Evolutionary conservation across 176 grass and related monocot species (phyloP).

Genomic region (Musa schizocarpa): DNA sequence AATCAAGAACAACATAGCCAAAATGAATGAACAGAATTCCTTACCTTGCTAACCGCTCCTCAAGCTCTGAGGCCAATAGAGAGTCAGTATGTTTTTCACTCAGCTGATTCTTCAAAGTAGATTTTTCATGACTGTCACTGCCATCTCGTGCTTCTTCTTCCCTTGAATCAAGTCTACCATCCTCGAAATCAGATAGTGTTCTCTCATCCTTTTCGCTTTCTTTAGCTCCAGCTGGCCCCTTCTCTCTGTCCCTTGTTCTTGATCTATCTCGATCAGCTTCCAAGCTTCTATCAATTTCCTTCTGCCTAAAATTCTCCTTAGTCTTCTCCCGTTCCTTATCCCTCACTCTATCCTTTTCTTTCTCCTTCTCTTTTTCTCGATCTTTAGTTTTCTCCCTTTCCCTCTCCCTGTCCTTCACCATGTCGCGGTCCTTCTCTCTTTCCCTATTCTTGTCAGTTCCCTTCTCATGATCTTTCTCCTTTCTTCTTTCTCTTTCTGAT

Average conservation of each 20-base stretch:
- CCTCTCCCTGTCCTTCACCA: background rate
- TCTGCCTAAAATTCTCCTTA: slow-evolving; percentile 8
- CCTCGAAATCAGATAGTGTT: slow-evolving; percentile 13
- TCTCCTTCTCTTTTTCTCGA: slow-evolving; percentile 14
- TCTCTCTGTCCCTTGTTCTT: slow-evolving; percentile 39
- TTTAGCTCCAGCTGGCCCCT: slow-evolving; percentile 8
- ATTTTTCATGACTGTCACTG: background rate
- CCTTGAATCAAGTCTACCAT: background rate
- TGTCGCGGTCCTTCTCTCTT: background rate
- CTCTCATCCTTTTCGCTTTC: slow-evolving; percentile 29
- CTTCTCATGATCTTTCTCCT: slow-evolving; percentile 17
- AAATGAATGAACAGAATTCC: background rate
- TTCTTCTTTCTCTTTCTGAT: slow-evolving; percentile 10
- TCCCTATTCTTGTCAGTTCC: slow-evolving; percentile 7
- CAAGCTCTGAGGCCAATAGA: slow-evolving; percentile 31
- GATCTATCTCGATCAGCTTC: slow-evolving; percentile 32
- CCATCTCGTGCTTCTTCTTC: slow-evolving; percentile 2
- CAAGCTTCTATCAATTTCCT: slow-evolving; percentile 1
- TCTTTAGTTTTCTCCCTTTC: slow-evolving; percentile 13
- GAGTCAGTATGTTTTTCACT: background rate
- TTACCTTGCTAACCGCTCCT: slow-evolving; percentile 60
- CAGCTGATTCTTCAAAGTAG: background rate
- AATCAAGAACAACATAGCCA: background rate
- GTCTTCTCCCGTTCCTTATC: slow-evolving; percentile 32
- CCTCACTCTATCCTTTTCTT: slow-evolving; percentile 23